A percentile compares a stretch with the other conserved stretches of the same genome.
Conservation (phyloP, 2,329 filamentous ascomycete genomes). For the Trichoderma breve region DNA sequence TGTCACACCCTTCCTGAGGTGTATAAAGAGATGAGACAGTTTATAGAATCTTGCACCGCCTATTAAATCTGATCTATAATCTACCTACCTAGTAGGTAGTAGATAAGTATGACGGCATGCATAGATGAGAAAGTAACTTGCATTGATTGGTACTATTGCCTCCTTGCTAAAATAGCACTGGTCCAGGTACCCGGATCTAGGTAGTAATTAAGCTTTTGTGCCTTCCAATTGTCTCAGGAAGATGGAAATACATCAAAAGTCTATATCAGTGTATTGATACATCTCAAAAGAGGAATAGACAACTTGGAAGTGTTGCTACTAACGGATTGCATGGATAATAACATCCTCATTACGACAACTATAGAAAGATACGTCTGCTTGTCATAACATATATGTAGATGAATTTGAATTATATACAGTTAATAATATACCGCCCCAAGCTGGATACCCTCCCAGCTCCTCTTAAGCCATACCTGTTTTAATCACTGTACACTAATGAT, state of each 20-base stretch:
- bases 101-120: not conserved
- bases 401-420: constrained; percentile 10
- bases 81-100: no score
- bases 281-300: not conserved
- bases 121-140: not conserved
- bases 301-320: not conserved
- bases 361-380: not conserved
- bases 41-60: not conserved
- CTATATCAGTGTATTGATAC: not conserved
- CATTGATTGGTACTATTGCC: not conserved
- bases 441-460: not conserved
- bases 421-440: not conserved
- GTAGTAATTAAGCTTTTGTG: not conserved
- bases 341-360: not conserved
- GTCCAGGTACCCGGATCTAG: not conserved
- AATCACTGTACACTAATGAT: not conserved
- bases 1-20: not conserved
- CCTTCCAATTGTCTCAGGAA: not conserved
- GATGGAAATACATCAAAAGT: not conserved
- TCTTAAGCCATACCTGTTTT: constrained; percentile 6
- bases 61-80: not conserved
- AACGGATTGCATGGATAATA: not conserved
- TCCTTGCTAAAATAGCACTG: not conserved
- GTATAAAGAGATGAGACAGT: not conserved
- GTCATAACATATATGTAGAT: not conserved